Base-by-base conservation (phyloP, 1,284 basidiomycete species). In the Ceratobasidium sp. region DNA sequence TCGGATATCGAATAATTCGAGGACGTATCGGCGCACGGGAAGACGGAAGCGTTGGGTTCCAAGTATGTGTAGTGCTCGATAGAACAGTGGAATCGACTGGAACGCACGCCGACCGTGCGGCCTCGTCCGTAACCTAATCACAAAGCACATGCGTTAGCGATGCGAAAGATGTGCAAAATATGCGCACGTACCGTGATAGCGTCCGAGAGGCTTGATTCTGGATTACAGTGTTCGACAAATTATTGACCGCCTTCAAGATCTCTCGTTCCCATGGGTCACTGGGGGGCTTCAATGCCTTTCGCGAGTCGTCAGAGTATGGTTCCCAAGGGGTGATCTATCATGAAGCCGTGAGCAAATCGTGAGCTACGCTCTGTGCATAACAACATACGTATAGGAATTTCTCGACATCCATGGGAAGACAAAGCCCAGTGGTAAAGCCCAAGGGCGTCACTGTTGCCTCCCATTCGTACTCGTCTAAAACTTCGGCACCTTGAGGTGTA, bases 171-270 rank as follows among this genome's bases (percentile, higher is more conserved):
- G 48, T n/a, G 29, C 9, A 72, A 0, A 27, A 24, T 24, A 81
- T 14, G 22, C 7, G 17, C 14, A 50, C 87, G 76, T 80, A 95
- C 94, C 89, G 90, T 44, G 94, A 91, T 50, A 98, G 85, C 31
- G 93, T 92, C 74, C 94, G 89, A 36, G 96, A 98, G 2, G 96
- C 95, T 27, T 93, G 89, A 78, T 97, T 97, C 2, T 97, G 96
- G 73, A 99, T 92, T 67, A 99, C 96, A 29, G 97, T 95, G 80
- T 99, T 99, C 59, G 95, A 93, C 50, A 99, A 86, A 81, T 99
- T 98, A 79, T 97, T 93, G 63, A 99, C 94, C 9, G 95, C 92
- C 4, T 91, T 91, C 79, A 97, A 88, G 44, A 97, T 92, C 78
- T 97, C 94, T n/a, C 91, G 86, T 79, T 98, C 96, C 53, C 90